Evolutionary conservation across 768 basidiomycete species (phyloP), one percentile per base, ranked within the genome.

Genomic region (Lactarius sanguifluus): DNA sequence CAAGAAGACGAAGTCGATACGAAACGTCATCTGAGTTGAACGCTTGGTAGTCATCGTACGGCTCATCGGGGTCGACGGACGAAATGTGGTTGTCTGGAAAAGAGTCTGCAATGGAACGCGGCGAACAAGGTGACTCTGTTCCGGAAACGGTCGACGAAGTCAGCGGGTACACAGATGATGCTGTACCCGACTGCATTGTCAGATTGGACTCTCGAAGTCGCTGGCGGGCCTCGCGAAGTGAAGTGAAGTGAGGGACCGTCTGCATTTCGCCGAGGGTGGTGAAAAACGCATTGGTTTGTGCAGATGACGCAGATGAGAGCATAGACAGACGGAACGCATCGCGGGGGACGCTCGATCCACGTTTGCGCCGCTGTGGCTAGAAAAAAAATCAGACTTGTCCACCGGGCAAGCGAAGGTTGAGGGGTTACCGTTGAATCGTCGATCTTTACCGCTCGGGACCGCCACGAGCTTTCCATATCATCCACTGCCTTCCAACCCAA

Each of bases 1-100:
- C 88, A 47, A 94, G 84, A 61, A 94, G 82, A 47, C 87, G 88
- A 23, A 94, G 84, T 28, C 92, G 89, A 77, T 92, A 91, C 23
- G 91, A 86, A 47, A 94, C 91, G 72, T 94, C 92, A 76, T 94
- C 92, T 25, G 83, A 81, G 71, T 80, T 79, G 66, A 80, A 76
- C 41, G 71, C 64, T 30, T 69, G 62, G 59, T 69, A 69, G 38
- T 66, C 55, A 43, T 70, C 67, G 41, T 76, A 73, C 9, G 71
- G 61, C 12, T 73, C 66, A 12, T 74, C 73, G 0, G 71, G 69
- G 40, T 70, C 68, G 20, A 66, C 68, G 41, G 58, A 72, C 58
- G 61, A 69, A n/a, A 83, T 78, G 38, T 81, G 70, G 52, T 82
- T 77, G 66, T 82, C 73, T n/a, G 80, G 76, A 56, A 76, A 76